Percentiles rank a stretch among this genome's conserved stretches.
phyloP scores from a whole-genome alignment of 1,284 basidiomycete genomes.

The Athelia sp. region DNA sequence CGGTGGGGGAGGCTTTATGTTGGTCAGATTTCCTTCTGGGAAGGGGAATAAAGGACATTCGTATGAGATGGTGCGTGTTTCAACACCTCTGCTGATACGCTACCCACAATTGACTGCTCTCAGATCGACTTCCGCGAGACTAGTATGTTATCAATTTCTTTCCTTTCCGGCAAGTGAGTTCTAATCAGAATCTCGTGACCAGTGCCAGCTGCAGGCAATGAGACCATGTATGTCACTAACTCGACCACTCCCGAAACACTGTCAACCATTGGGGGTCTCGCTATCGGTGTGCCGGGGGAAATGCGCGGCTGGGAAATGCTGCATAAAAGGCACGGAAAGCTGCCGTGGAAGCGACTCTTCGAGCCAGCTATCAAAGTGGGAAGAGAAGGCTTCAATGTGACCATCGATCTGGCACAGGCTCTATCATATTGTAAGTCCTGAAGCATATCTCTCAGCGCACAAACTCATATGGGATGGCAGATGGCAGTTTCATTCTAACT shows the following conservation, averaged over 20 bases:
- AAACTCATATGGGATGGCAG: constrained; percentile 16
- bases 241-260: constrained; percentile 10
- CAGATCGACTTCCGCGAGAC: constrained; percentile 56
- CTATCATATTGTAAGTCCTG: constrained; percentile 26
- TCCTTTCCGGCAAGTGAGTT: no score
- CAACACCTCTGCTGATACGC: no score
- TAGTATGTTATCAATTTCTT: no score
- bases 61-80: no score
- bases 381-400: constrained; percentile 14
- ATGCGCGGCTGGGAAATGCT: constrained; percentile 44
- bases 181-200: no score
- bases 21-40: constrained; percentile 32
- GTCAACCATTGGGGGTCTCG: constrained; percentile 46
- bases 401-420: constrained; percentile 37
- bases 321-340: constrained; percentile 37
- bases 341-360: constrained; percentile 45
- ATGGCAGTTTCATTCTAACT: no score
- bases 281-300: constrained; percentile 52
- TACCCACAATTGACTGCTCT: constrained; percentile 7
- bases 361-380: constrained; percentile 45
- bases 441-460: no score
- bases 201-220: constrained; percentile 33
- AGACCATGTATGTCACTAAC: constrained; percentile 38
- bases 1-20: constrained; percentile 29
- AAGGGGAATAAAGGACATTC: constrained; percentile 8